Percentiles rank a stretch among this genome's conserved stretches.
Evolutionary conservation across 2,329 filamentous ascomycete genomes (phyloP).

Genomic region (Exophiala oligosperma): DNA sequence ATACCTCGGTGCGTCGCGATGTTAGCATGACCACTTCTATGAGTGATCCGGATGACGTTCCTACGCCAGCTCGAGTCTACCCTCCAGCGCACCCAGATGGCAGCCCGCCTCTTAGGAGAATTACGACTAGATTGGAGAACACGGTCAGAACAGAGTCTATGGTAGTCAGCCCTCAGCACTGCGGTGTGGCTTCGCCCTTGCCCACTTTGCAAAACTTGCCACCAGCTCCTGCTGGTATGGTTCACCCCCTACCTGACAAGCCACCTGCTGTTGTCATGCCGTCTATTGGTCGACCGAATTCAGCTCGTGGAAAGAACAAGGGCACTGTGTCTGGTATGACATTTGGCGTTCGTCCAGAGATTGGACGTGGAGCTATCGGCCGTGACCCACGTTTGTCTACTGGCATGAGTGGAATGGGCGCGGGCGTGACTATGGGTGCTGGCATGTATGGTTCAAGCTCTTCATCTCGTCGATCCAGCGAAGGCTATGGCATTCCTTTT

Average conservation of each 20-base stretch:
- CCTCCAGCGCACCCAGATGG: not conserved
- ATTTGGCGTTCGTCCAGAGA: not conserved
- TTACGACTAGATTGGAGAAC: not conserved
- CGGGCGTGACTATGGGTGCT: not conserved
- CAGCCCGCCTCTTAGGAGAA: not conserved
- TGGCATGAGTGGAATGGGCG: not conserved
- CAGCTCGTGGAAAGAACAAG: conserved; percentile 1
- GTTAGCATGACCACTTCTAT: conserved; percentile 3
- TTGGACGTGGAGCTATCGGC: not conserved
- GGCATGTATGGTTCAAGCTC: not conserved
- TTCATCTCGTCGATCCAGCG: not conserved
- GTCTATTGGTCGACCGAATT: conserved; percentile 2
- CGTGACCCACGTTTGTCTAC: not conserved
- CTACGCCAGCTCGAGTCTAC: not conserved
- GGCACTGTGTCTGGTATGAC: not conserved
- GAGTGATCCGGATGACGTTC: conserved; percentile 2
- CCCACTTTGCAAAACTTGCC: not conserved
- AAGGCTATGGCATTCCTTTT: not conserved
- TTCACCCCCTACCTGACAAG: not conserved
- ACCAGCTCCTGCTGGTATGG: not conserved
- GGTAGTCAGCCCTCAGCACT: not conserved
- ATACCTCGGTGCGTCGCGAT: conserved; percentile 5
- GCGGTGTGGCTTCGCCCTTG: not conserved
- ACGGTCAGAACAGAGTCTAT: not conserved
- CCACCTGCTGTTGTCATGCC: conserved; percentile 5